Conservation (phyloP, 306 rosid genomes). For the Hylodesmum podocarpum region DNA sequence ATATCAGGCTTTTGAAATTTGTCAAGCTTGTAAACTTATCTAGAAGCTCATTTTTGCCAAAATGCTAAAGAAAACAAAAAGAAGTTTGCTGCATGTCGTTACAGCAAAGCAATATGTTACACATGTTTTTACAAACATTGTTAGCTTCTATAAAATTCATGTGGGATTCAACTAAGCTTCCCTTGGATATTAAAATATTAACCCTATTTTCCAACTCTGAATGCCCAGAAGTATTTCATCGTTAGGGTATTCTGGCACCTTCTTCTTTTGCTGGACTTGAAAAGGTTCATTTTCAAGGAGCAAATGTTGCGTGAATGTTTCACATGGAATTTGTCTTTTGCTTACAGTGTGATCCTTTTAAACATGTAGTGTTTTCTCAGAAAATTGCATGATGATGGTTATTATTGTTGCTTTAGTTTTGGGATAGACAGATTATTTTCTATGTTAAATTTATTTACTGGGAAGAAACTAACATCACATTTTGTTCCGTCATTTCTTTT, state of each 20-base stretch:
- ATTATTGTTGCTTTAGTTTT: constrained; percentile 8
- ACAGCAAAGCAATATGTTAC: neutral
- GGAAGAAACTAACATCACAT: neutral
- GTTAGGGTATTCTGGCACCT: constrained; percentile 12
- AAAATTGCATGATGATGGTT: constrained; percentile 18
- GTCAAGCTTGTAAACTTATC: neutral
- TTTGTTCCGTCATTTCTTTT: neutral
- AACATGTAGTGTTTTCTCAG: neutral
- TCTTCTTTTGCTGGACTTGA: neutral
- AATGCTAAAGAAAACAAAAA: constrained; percentile 3
- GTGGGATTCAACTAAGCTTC: constrained; percentile 11
- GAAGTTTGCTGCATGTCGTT: neutral
- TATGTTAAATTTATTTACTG: constrained; percentile 8
- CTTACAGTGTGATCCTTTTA: neutral
- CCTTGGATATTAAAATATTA: constrained; percentile 8
- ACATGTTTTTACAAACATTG: neutral
- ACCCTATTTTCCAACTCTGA: neutral
- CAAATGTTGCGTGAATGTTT: constrained; percentile 9
- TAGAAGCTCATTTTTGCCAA: neutral
- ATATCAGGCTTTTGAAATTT: constrained; percentile 9
- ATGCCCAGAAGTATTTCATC: neutral
- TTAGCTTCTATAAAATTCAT: neutral
- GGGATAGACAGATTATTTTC: neutral
- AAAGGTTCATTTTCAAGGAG: neutral
- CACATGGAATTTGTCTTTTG: constrained; percentile 6